Evolutionary conservation across 164 flowering plant genomes (phyloP), one percentile per base, ranked within the genome.

Genomic region (Warburgia ugandensis): DNA sequence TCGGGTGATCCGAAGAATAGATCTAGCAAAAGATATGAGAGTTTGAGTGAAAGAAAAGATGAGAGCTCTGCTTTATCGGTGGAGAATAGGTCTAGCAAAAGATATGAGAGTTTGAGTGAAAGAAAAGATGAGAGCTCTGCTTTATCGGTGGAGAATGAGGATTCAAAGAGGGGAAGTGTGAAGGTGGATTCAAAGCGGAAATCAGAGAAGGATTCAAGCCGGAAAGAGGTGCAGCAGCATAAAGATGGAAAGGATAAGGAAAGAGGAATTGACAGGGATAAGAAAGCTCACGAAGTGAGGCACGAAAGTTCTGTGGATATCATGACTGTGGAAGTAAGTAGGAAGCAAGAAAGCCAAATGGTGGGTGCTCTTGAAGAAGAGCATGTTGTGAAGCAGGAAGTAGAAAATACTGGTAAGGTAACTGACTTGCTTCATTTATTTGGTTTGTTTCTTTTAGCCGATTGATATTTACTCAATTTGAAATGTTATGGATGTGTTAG

Each of bases 331-430:
- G 80, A 72, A 59, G 45, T 32, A 14, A 63, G 54, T 48, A 69
- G 66, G 65, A 74, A 71, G 57, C 73, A 64, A 33, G 72, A 48
- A 42, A 29, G 50, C 1, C 59, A 58, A 23, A 31, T 27, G 9
- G 67, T 47, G 3, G 67, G 48, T 14, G 68, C 52, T 49, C 28
- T 21, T 39, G 55, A 47, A 10, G 76, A 63, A 26, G 77, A 69
- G 2, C 59, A 46, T 39, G 65, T 38, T 6, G 59, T 31, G 25
- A 77, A 71, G 54, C 59, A 35, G 3, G 59, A 56, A n/a, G 55
- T 55, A 40, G 74, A 63, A 66, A 77, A 66, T 68, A 55, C 67
- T 60, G 88, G 88, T 81, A 78, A 76, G 75, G 65, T 68, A 60
- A 59, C 31, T 45, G 48, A 23, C 14, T 45, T n/a, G n/a, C n/a